Conservation (phyloP, 2,329 filamentous ascomycete species). For the Thelonectria rubi region DNA sequence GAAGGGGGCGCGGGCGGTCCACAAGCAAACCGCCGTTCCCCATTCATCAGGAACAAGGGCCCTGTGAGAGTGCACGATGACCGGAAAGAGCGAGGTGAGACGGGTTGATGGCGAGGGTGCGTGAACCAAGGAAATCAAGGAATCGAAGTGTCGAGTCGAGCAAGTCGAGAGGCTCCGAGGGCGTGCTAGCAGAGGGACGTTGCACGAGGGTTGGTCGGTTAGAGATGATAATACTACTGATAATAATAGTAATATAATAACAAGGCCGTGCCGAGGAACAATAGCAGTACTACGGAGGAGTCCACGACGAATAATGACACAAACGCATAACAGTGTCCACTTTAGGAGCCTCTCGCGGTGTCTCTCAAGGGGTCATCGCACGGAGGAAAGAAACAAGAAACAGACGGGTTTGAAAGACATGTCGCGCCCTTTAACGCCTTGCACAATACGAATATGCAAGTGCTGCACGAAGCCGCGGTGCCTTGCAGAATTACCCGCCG, state of each 20-base stretch:
- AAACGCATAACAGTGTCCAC: neutral
- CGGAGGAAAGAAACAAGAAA: neutral
- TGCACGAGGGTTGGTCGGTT: neutral
- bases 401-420: neutral
- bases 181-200: neutral
- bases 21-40: conserved; percentile 18
- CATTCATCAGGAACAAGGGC: conserved; percentile 3
- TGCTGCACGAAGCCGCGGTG: neutral
- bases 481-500: conserved; percentile 6
- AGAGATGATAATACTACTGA: neutral
- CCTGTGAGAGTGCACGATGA: conserved; percentile 8
- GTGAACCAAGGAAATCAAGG: neutral
- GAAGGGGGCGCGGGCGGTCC: conserved; percentile 14
- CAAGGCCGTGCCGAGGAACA: neutral
- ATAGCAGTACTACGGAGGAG: neutral
- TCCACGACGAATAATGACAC: too few relatives aligned
- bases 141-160: neutral
- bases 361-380: neutral
- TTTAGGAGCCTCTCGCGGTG: neutral
- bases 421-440: neutral
- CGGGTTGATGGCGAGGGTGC: neutral
- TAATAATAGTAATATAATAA: neutral
- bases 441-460: neutral
- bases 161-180: neutral
- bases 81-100: neutral